Base-by-base conservation (phyloP, 2,329 filamentous ascomycete genomes). In the Apiospora rasikravindrae region DNA sequence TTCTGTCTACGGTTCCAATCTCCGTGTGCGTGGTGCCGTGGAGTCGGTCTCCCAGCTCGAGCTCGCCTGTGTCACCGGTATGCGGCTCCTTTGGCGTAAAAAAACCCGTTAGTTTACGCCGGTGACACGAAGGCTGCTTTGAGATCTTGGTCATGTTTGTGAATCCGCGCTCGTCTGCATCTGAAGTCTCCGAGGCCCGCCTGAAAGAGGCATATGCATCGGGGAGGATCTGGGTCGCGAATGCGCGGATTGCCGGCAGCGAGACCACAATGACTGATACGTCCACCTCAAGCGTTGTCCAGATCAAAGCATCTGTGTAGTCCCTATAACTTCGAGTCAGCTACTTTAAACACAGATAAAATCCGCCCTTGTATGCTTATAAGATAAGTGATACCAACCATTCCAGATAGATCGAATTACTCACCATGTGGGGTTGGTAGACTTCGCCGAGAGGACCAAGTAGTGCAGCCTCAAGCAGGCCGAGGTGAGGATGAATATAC, bases 211-310 rank as follows among this genome's bases (percentile, higher is more conserved):
- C 66, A 22, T 45, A 47, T 29, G 44, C 14, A 14, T 68, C 44
- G 40, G 66, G 66, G n/a, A 68, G 40, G n/a, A 47, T 29, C 16
- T 71, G 66, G 16, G 37, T 37, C 22, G 78, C 72, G 42, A 83
- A 74, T 7, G 79, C 76, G 67, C 83, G 80, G 14, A 84, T 81
- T 1, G 81, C 81, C 2, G 84, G 84, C 5, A 85, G 77, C 47
- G 82, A 84, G 42, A 81, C 81, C 29, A 84, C 81, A 45, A 86
- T 80, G 57, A 86, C 79, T n/a, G 84, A 81, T 0, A 82, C 78
- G 1, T 83, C 80, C 5, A 84, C 78, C 75, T 86, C 84, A 37
- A 85, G 74, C 1, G 83, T 83, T 2, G 82, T 83, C 84, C 84
- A 86, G 67, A 86, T 78, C n/a, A 84, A 73, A 7, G 79, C 77